phyloP scores from a whole-genome alignment of 2,329 filamentous ascomycete genomes.

The Nigrospora osmanthi region DNA sequence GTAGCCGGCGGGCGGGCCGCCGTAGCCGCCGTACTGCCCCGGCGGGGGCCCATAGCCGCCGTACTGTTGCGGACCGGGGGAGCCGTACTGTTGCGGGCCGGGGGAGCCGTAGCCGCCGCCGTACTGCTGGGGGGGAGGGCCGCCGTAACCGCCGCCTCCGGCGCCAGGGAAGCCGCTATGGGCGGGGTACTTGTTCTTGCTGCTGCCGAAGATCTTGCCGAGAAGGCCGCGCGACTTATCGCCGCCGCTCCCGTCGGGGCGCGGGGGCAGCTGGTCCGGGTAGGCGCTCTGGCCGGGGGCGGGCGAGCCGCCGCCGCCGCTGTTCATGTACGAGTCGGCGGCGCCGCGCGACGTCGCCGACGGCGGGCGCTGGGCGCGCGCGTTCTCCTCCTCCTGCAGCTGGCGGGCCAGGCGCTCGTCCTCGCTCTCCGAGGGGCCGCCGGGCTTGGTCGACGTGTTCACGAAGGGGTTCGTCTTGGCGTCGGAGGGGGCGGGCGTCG shows the following conservation, averaged over 20 bases:
- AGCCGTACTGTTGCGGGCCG: conserved; percentile 20
- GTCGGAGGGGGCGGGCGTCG: conserved; percentile 36
- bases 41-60: conserved; percentile 15
- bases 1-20: neutral
- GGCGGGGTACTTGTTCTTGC: conserved; percentile 18
- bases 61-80: conserved; percentile 19
- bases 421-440: conserved; percentile 7
- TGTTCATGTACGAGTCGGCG: conserved; percentile 21
- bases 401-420: conserved; percentile 55
- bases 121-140: conserved; percentile 18
- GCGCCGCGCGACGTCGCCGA: conserved; percentile 10
- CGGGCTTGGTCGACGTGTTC: conserved; percentile 18
- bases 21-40: conserved; percentile 4
- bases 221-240: conserved; percentile 10
- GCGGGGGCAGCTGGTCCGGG: conserved; percentile 35
- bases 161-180: conserved; percentile 18
- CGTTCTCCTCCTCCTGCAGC: conserved; percentile 79
- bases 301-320: conserved; percentile 18
- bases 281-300: conserved; percentile 19
- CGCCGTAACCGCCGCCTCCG: conserved; percentile 18
- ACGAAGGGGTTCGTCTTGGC: conserved; percentile 69
- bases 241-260: conserved; percentile 9
- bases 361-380: conserved; percentile 30
- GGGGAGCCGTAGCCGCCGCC: conserved; percentile 23
- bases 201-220: conserved; percentile 22